Evolutionary conservation across 192 early-diverging fungal genomes (phyloP), one percentile per base, ranked within the genome.

Genomic region (Coemansia sp.): DNA sequence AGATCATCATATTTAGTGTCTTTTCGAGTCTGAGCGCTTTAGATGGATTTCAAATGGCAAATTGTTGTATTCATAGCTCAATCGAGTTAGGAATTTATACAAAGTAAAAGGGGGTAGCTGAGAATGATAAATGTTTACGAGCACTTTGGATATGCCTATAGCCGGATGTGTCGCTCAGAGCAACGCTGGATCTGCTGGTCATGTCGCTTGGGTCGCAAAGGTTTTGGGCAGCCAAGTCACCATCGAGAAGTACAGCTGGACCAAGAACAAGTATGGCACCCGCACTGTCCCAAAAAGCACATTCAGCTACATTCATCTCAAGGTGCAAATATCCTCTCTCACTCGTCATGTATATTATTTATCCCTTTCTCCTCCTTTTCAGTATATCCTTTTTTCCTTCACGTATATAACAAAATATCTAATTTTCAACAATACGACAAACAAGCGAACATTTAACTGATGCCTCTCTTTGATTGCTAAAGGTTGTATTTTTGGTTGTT

Each of bases 121-220:
- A 21, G 25, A 26, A 7, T 21, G 7, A 26, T 23, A 51, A 6
- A 1, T 37, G 35, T 16, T 43, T 43, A 43, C 40, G 40, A 43
- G 40, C 40, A 43, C 40, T 43, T 43, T 43, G 40, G 40, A 4
- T 43, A 43, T 43, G 40, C 40, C 40, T 43, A n/a, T 35, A 35
- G 34, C 34, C 34, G 37, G 70, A 9, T 49, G 52, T 26, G 45
- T 69, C 26, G 72, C 67, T 20, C 72, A 75, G 43, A 69, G 56
- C 31, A 63, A 61, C n/a, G 67, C 56, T 20, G 78, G 71, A 5
- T 51, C 23, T 7, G 53, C 49, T 13, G 77, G 77, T 2, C 71
- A 74, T 45, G 77, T 79, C 6, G 71, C 77, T 16, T 79, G 71
- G 68, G 77, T 79, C 2, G 53, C 77, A 26, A 74, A 74, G 64